A percentile compares a stretch with the other conserved stretches of the same genome.
Conservation (phyloP, 345 rosid genomes). For the Murraya koenigii region DNA sequence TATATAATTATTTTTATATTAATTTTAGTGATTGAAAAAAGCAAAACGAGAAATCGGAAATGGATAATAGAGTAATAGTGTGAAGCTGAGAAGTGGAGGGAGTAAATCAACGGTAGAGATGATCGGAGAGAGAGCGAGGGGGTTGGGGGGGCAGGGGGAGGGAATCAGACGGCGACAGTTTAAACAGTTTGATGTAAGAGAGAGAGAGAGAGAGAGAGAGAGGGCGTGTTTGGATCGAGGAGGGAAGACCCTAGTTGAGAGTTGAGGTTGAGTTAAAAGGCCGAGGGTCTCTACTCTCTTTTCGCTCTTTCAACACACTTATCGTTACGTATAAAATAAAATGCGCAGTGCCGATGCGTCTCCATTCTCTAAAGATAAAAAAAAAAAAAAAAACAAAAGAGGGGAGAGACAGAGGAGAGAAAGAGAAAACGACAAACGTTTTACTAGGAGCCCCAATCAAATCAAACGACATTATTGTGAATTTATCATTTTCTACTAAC, state of each 20-base stretch:
- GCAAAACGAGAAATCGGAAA: too few species aligned
- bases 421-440: slow-evolving; percentile 17
- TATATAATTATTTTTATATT: too few species aligned
- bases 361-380: not conserved
- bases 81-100: slow-evolving; percentile 3
- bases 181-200: slow-evolving; percentile 20
- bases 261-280: too few species aligned
- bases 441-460: slow-evolving; percentile 2
- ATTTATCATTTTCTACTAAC: not conserved
- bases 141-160: too few species aligned
- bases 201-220: not conserved
- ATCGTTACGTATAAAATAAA: too few species aligned
- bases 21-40: too few species aligned
- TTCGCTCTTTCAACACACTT: too few species aligned
- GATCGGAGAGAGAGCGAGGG: not conserved
- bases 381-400: not conserved
- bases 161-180: slow-evolving; percentile 33
- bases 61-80: not conserved
- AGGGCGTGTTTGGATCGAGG: slow-evolving; percentile 12
- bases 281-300: too few species aligned
- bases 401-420: not conserved
- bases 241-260: not conserved
- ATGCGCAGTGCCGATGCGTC: too few species aligned
- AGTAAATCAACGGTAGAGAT: slow-evolving; percentile 27
- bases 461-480: not conserved